Evolutionary conservation across 2,329 filamentous ascomycete genomes (phyloP), one percentile per base, ranked within the genome.

Genomic region (Claviceps fusiformis): DNA sequence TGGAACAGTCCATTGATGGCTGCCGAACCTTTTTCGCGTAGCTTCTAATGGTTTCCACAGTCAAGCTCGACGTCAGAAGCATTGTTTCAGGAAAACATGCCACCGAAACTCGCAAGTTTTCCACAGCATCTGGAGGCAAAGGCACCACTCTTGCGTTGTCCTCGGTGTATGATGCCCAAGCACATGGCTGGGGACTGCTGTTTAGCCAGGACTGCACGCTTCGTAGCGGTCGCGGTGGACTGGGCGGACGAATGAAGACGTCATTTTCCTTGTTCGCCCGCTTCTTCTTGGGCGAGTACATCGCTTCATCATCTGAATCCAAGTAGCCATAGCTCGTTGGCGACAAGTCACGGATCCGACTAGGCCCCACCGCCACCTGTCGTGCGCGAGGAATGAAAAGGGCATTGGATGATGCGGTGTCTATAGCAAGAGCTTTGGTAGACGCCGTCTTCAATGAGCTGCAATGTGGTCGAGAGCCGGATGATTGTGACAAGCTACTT

Each of bases 31-130:
- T 80, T 53, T 71, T 76, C 0, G 78, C 75, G 59, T 80, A 80
- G 33, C 72, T 65, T 17, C 80, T 76, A 56, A 83, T 80, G 0
- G 76, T 81, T 64, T 82, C 79, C 51, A 81, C 71, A 0, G 79
- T 76, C 5, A 81, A 67, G 60, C 75, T 80, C 0, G 73, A 76
- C 5, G 78, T 75, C 11, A 76, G 68, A 1, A 82, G 73, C 75
- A 81, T 80, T 1, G 78, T 80, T 59, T 81, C 78, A 0, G 79
- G 79, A 58, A 83, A 83, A 60, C 76, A 80, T 5, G 73, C 68
- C 11, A 80, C 73, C 0, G 75, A 79, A 6, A 80, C 71, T 33
- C 75, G 69, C 4, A 82, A 67, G 0, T 73, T 79, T 56, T 82
- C 78, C 45, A 81, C 64, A 3, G 80, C 70, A 31, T 80, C 73